These are phyloP conservation scores for Miscanthus lutarioriparius DNA, from an alignment of 176 grass and related monocot species.

Conservation along the genomic window DNA sequence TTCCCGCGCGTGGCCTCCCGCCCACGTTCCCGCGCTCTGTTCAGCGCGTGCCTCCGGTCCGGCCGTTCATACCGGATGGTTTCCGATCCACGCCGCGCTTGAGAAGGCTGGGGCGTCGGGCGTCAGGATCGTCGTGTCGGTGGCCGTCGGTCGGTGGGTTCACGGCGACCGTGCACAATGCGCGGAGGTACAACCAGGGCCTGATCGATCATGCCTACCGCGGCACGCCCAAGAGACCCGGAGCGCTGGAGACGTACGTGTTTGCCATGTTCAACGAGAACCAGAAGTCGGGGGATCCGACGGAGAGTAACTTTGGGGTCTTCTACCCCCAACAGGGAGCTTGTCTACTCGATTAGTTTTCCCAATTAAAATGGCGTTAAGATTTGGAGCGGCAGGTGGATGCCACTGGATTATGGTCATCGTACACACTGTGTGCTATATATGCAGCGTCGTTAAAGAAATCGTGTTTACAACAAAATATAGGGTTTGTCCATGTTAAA, in stretches of 20 bases:
- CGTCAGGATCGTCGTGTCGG: background rate
- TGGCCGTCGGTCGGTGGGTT: background rate
- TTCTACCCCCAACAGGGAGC: background rate
- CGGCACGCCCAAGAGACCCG: background rate
- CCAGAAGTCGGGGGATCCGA: background rate
- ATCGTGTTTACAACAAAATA: too few relatives aligned
- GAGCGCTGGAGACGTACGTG: slow-evolving; percentile 7
- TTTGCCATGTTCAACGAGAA: slow-evolving; percentile 7
- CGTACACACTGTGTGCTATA: too few relatives aligned
- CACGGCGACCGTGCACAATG: background rate
- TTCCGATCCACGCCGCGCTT: background rate
- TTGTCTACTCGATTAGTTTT: background rate
- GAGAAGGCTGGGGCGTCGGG: background rate
- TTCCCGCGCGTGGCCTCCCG: too few relatives aligned
- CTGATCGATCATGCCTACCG: background rate
- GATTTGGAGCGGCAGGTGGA: background rate
- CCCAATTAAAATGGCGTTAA: background rate
- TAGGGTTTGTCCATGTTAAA: too few relatives aligned
- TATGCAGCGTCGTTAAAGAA: too few relatives aligned
- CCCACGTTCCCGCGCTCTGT: too few relatives aligned
- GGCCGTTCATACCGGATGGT: too few relatives aligned
- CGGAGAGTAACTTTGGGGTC: slow-evolving; percentile 2
- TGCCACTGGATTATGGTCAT: background rate
- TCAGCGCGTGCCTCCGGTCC: too few relatives aligned
- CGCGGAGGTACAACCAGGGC: background rate